These are phyloP conservation scores for Xylaria castorea DNA, from an alignment of 495 filamentous ascomycete genomes.

Conservation along the genomic window DNA sequence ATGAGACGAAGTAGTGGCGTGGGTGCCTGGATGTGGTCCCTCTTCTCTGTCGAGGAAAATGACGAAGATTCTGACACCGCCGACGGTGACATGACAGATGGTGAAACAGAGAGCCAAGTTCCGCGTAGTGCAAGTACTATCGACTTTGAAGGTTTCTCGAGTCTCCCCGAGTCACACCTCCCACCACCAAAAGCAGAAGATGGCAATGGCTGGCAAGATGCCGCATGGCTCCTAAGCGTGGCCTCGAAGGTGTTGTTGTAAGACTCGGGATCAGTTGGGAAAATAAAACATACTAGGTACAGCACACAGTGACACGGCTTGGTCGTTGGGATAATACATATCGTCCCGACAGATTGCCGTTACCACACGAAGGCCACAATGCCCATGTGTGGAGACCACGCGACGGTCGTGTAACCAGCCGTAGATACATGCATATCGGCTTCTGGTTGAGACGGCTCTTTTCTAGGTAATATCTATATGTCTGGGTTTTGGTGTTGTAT, in stretches of 20 bases:
- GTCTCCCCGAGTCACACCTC: conserved; percentile 37
- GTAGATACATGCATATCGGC: conserved; percentile 28
- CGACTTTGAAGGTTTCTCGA: conserved; percentile 39
- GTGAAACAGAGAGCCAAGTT: conserved; percentile 41
- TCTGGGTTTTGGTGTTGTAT: not conserved
- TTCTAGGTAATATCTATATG: not conserved
- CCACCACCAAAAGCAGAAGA: conserved; percentile 57
- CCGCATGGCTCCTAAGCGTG: conserved; percentile 81
- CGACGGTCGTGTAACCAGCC: conserved; percentile 21
- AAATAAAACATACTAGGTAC: conserved; percentile 1
- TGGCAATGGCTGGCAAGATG: conserved; percentile 79
- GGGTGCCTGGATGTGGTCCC: conserved; percentile 79
- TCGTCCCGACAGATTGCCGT: not conserved
- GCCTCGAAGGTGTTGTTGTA: conserved; percentile 74
- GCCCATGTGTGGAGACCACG: conserved; percentile 6
- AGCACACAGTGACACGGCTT: not conserved
- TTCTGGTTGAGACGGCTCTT: conserved; percentile 11
- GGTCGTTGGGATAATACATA: not conserved
- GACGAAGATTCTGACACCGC: conserved; percentile 56
- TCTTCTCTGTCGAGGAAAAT: conserved; percentile 73
- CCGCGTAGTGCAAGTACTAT: conserved; percentile 42
- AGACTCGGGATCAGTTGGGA: conserved; percentile 18
- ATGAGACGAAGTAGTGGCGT: conserved; percentile 69
- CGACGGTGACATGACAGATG: conserved; percentile 50
- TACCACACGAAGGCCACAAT: not conserved